Evolutionary conservation across 768 basidiomycete species (phyloP).

Genomic region (Lactarius hengduanensis): DNA sequence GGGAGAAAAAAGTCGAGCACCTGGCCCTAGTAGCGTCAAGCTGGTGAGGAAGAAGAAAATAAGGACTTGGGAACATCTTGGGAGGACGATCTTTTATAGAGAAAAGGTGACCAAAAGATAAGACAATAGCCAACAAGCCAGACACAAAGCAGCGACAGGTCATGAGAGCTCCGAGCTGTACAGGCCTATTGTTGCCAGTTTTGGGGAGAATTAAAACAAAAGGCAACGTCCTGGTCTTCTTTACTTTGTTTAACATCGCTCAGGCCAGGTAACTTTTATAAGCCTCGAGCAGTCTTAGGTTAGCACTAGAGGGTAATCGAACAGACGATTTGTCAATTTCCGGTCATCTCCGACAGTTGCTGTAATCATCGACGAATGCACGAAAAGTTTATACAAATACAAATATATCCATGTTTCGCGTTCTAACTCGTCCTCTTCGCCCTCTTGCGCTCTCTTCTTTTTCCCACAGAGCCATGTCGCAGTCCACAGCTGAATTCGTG

Average conservation of each 20-base stretch:
- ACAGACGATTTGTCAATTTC: neutral
- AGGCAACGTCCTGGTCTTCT: neutral
- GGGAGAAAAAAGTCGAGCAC: slow-evolving; percentile 16
- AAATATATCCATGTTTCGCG: slow-evolving; percentile 36
- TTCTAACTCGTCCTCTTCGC: slow-evolving; percentile 36
- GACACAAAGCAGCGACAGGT: neutral
- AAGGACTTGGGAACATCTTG: neutral
- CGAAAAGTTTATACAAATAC: neutral
- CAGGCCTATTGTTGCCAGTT: neutral
- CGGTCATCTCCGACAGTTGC: neutral
- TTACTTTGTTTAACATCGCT: neutral
- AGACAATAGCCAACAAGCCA: slow-evolving; percentile 8
- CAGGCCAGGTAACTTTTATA: neutral
- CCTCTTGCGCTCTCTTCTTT: neutral
- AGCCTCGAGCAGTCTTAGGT: neutral
- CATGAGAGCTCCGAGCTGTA: neutral
- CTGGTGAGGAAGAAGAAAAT: neutral
- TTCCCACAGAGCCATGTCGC: slow-evolving; percentile 24
- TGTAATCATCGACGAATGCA: rapidly evolving
- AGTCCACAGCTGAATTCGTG: slow-evolving; percentile 27
- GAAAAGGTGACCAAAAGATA: slow-evolving; percentile 1
- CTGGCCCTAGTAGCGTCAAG: slow-evolving; percentile 26
- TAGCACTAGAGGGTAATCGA: neutral
- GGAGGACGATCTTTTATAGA: slow-evolving; percentile 5
- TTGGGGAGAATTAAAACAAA: slow-evolving; percentile 2